A percentile compares a stretch with the other conserved stretches of the same genome.
Evolutionary conservation across 2,329 filamentous ascomycete species (phyloP).

Genomic region (Myriosclerotinia curreyana): DNA sequence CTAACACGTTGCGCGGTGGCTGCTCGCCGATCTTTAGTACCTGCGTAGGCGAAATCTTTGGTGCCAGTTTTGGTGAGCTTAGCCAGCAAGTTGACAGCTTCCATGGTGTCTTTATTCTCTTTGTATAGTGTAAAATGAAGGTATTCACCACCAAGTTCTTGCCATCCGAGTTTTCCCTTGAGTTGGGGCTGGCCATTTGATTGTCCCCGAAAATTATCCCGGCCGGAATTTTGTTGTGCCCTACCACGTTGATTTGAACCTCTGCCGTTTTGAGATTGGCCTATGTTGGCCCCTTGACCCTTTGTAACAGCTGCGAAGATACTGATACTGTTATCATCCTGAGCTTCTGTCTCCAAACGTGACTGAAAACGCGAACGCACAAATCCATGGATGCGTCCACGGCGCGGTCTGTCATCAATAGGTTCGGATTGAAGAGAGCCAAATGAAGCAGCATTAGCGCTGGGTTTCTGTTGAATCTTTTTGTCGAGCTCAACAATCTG

Average conservation of each 20-base stretch:
- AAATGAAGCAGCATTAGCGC: constrained; percentile 55
- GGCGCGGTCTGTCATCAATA: constrained; percentile 58
- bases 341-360: constrained; percentile 60
- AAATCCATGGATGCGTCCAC: constrained; percentile 56
- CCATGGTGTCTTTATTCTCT: constrained; percentile 65
- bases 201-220: constrained; percentile 22
- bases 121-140: constrained; percentile 75
- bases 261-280: constrained; percentile 10
- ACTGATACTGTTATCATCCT: constrained; percentile 55
- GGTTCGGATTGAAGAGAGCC: constrained; percentile 51
- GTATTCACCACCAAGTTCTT: constrained; percentile 65
- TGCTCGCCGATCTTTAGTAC: constrained; percentile 69
- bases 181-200: constrained; percentile 29
- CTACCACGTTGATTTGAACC: constrained; percentile 9
- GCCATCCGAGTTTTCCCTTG: constrained; percentile 53
- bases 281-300: constrained; percentile 15
- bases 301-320: constrained; percentile 49
- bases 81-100: constrained; percentile 60
- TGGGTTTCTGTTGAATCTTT: constrained; percentile 51
- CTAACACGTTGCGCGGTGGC: constrained; percentile 67
- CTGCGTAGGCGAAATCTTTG: constrained; percentile 64
- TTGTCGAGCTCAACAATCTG: constrained; percentile 55
- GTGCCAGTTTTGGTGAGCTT: constrained; percentile 56
- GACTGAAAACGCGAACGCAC: constrained; percentile 62
- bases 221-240: constrained; percentile 25